Base-by-base conservation (phyloP, 352 stramenopile genomes). In the Globisporangium camurandrum region DNA sequence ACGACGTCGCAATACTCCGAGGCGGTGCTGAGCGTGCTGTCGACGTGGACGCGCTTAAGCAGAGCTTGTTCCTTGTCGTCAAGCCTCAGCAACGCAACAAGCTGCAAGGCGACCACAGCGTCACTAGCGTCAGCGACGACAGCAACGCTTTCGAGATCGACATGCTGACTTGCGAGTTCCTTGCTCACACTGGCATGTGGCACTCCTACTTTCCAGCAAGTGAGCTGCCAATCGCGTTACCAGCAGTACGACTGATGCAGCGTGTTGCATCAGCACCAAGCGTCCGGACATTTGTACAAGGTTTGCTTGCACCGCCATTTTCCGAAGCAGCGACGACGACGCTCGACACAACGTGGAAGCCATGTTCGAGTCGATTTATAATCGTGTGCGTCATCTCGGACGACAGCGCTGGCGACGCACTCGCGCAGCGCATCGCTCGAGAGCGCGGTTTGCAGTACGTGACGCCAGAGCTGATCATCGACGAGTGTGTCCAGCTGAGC, bases 401-500 rank as follows among this genome's bases (percentile, higher is more conserved):
- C 30, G 69, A 67, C 34, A 62, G 46, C 26, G 46, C 10, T 23
- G 61, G 59, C 0, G 31, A 54, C 11, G 51, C 43, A 4, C 23
- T 69, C 28, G 62, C 61, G 7, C 57, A 47, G 20, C 57, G 58
- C 22, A 40, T 84, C 14, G 62, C 70, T 10, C 12, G 24, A 0
- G 71, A 87, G 17, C 67, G 76, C 14, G 37, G 60, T 10, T 38
- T 87, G 26, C 34, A 59, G 16, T 67, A 61, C 26, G 9, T 67
- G 12, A 61, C 56, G 17, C 26, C 84, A 4, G 75, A 87, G 8
- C 22, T 57, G 12, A 63, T 86, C 4, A 23, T 79, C 4, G 67
- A 87, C 2, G 74, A 85, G 27, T 76, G 71, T 26, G 48, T 87
- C 3, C 74, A 72, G 38, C 56, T 63, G 48, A 71, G 57, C 33